These are phyloP conservation scores for Termitomyces sp. DNA, from an alignment of 768 basidiomycete genomes.

Conservation along the genomic window DNA sequence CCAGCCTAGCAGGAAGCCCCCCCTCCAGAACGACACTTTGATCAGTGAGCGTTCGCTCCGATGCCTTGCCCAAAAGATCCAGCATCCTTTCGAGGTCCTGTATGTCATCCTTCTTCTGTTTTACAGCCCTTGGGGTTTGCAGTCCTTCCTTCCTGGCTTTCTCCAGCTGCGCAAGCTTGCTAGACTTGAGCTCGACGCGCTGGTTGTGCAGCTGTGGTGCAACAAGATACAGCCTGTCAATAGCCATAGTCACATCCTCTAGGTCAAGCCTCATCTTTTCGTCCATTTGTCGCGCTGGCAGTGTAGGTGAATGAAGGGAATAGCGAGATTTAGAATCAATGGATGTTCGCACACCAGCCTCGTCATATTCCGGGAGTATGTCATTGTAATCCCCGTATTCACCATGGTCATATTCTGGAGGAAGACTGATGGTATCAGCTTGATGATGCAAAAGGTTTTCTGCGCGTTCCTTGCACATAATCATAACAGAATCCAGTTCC, in stretches of 20 bases:
- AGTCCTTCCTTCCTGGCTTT: constrained; percentile 47
- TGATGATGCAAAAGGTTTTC: constrained; percentile 25
- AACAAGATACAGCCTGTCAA: constrained; percentile 81
- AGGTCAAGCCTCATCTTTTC: constrained; percentile 88
- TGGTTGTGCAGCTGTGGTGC: constrained; percentile 90
- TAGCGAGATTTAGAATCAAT: constrained; percentile 27
- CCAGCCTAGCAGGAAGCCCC: constrained; percentile 47
- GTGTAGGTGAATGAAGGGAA: constrained; percentile 19
- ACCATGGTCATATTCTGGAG: constrained; percentile 43
- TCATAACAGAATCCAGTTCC: constrained; percentile 62
- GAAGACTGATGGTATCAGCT: constrained; percentile 26
- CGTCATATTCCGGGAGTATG: constrained; percentile 56
- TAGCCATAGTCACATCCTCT: constrained; percentile 79
- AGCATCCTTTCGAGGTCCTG: constrained; percentile 67
- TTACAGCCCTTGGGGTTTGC: constrained; percentile 18
- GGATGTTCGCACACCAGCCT: constrained; percentile 29
- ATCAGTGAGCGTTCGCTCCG: constrained; percentile 56
- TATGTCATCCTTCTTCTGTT: constrained; percentile 44
- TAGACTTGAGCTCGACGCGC: constrained; percentile 79
- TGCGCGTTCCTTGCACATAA: constrained; percentile 59
- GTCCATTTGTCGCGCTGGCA: constrained; percentile 28
- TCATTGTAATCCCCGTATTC: constrained; percentile 34
- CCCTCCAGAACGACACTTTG: constrained; percentile 68
- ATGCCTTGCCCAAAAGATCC: constrained; percentile 65
- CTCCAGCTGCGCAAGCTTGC: constrained; percentile 70